Conservation (phyloP, 257 asterid species). For the Solanum sitiens region DNA sequence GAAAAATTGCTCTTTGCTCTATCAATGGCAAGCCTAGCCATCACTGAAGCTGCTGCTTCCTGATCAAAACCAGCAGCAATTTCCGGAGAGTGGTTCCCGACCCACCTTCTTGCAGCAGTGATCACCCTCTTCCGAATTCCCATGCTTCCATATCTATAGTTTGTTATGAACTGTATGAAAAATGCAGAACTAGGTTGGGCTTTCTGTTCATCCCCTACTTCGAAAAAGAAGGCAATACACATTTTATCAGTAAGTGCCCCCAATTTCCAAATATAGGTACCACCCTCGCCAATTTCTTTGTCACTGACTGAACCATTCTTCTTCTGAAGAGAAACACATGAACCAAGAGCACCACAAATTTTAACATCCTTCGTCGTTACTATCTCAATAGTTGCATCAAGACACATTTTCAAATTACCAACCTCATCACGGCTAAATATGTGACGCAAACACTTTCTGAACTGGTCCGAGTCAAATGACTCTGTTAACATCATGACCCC, state of each 20-base stretch:
- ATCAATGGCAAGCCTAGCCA: conserved; percentile 76
- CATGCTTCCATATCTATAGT: conserved; percentile 55
- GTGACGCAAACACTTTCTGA: conserved; percentile 59
- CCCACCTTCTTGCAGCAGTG: conserved; percentile 95
- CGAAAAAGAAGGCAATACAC: conserved; percentile 81
- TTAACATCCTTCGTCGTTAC: conserved; percentile 69
- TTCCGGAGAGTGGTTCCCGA: conserved; percentile 57
- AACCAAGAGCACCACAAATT: conserved; percentile 86
- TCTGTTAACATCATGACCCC: conserved; percentile 87
- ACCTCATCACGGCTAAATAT: conserved; percentile 46
- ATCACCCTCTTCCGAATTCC: conserved; percentile 82
- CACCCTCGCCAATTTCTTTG: conserved; percentile 69
- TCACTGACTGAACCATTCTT: conserved; percentile 56
- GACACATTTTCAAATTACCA: conserved; percentile 62
- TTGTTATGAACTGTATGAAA: conserved; percentile 73
- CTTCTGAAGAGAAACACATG: conserved; percentile 51
- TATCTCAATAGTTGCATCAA: conserved; percentile 82
- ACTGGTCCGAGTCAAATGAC: conserved; percentile 74
- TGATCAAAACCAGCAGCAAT: conserved; percentile 83
- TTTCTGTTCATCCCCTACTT: conserved; percentile 52
- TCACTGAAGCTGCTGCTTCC: conserved; percentile 90
- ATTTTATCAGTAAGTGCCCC: conserved; percentile 62
- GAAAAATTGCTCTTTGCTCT: conserved; percentile 28
- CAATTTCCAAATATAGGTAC: conserved; percentile 70
- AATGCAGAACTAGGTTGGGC: conserved; percentile 67